These are phyloP conservation scores for Rhodocollybia butyracea DNA, from an alignment of 768 basidiomycete species.

Conservation along the genomic window DNA sequence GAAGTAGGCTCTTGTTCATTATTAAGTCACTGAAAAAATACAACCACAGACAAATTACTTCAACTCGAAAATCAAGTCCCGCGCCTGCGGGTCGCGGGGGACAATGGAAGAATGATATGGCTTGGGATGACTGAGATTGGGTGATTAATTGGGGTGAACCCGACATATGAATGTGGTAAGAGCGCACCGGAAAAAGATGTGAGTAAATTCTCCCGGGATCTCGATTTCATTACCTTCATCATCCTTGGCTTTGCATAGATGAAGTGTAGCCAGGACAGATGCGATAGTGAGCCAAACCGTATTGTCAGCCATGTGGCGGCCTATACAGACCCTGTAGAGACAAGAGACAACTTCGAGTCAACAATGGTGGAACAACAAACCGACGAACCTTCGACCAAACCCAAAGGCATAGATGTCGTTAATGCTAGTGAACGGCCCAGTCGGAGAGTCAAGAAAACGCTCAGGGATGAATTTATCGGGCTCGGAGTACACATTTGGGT, in stretches of 20 bases:
- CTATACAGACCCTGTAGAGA: not conserved
- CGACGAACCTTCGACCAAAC: not conserved
- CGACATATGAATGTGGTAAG: too few species aligned
- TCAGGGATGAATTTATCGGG: conserved; percentile 19
- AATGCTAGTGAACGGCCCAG: too few species aligned
- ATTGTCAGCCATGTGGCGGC: not conserved
- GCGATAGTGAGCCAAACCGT: not conserved
- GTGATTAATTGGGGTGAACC: not conserved
- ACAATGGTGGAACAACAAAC: not conserved
- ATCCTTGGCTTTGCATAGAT: too few species aligned
- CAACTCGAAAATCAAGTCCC: not conserved
- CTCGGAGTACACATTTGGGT: conserved; percentile 19
- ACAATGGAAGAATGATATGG: not conserved
- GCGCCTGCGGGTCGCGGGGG: not conserved
- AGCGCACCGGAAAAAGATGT: too few species aligned
- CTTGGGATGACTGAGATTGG: not conserved
- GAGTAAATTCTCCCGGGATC: too few species aligned
- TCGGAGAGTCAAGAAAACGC: too few species aligned
- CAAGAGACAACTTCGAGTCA: not conserved
- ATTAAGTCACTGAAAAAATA: too few species aligned
- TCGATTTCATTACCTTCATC: too few species aligned
- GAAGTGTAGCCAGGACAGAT: too few species aligned
- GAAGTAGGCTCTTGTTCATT: too few species aligned
- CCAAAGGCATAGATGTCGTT: not conserved
- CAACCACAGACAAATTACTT: too few species aligned